Base-by-base conservation (phyloP, 2,329 filamentous ascomycete genomes). In the Phialocephala subalpina region DNA sequence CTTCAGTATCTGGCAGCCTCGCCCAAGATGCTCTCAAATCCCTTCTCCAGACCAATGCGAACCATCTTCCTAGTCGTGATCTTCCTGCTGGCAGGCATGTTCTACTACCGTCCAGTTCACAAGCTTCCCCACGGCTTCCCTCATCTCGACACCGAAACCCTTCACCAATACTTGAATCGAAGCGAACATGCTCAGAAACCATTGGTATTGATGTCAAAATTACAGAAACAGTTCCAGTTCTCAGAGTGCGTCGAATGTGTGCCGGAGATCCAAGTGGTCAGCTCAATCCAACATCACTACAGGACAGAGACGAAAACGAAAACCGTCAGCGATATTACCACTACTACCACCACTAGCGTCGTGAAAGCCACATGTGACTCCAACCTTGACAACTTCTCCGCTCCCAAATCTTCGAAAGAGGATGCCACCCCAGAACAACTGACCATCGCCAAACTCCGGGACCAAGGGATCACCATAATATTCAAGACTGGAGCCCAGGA, bases 401-500 rank as follows among this genome's bases (percentile, higher is more conserved):
- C 20, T 45, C 42, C 29, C 18, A 40, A 59, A 22, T 12, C 18
- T 4, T 27, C 53, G n/a, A 27, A 29, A 22, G 47, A 59, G 36
- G 33, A 49, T 3, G 47, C 25, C 11, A 63, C 65, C 22, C 33
- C 57, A 8, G 67, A 70, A 33, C 65, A 70, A 61, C 20, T 67
- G 25, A 52, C 42, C 22, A 53, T 70, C 20, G 58, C 60, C 16
- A 62, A 49, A 1, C 59, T 73, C 2, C 60, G 69, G 6, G 59
- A 64, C 14, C 47, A 65, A 29, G 68, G 66, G 29, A 70, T 71
- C 36, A 33, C 67, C 2, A 76, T 87, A 29, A 76, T 87, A 56
- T 82, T 88, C 76, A 87, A 87, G 77, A 88, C 86, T 3, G 85
- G 86, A 40, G 84, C 85, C 2, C 84, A 83, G 45, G 85, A 87